Evolutionary conservation across 768 basidiomycete species (phyloP), one percentile per base, ranked within the genome.

Genomic region (Suillus decipiens): DNA sequence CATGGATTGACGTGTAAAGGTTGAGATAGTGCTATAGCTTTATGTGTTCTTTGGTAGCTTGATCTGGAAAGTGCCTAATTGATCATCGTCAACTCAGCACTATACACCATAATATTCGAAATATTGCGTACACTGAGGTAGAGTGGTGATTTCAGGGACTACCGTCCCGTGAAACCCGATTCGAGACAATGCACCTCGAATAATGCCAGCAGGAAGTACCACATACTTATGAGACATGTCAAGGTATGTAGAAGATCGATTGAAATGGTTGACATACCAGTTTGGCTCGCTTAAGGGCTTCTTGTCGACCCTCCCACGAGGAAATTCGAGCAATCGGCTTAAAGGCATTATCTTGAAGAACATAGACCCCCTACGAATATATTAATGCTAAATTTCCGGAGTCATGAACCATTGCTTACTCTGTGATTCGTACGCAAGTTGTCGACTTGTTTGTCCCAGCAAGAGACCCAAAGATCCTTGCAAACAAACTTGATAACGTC

Each of bases 401-500:
- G 50, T 8, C 8, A 36, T 31, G 17, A 3, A n/a, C 64, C 19
- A 19, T 28, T 41, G 78, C 86, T 45, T 71, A 95, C 95, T 56
- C 95, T 82, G 74, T 96, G 96, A 73, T 98, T 98, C 17, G 95
- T 98, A 51, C 95, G 86, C 63, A 98, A 78, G 74, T 98, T 98
- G 70, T 97, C 95, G 1, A 97, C 93, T 73, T 96, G 96, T 72
- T 96, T 96, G 59, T 95, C 92, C 89, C 93, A 97, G 61, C 90
- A 90, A 24, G 89, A 86, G 0, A 86, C 80, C 93, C 95, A 98
- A n/a, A 98, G 78, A 62, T 98, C 95, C 71, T 98, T 98, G 79
- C 95, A 98, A 62, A 98, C 83, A 71, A 97, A 97, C 75, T 98
- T 97, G 78, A 98, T 88, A 11, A 86, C 88, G 64, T 98, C 96